Conservation (phyloP, 2,329 filamentous ascomycete genomes). For the Didymella sp. region DNA sequence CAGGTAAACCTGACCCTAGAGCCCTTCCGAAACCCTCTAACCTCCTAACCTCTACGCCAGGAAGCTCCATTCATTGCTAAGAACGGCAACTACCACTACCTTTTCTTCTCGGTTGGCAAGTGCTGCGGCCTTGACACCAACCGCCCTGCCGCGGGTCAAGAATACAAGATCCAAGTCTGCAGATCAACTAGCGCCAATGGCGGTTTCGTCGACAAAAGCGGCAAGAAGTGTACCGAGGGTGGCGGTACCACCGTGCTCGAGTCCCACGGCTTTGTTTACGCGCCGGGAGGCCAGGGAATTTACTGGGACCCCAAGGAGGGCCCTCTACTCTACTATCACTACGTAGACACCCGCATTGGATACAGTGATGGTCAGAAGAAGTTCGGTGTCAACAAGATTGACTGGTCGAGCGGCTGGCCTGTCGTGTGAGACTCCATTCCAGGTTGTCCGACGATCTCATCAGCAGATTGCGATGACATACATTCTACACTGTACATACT, state of each 20-base stretch:
- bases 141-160: slow-evolving; percentile 62
- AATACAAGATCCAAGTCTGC: slow-evolving; percentile 72
- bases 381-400: slow-evolving; percentile 61
- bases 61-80: slow-evolving; percentile 58
- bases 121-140: slow-evolving; percentile 67
- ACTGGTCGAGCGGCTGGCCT: slow-evolving; percentile 61
- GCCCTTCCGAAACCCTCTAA: no score
- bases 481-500: slow-evolving; percentile 10
- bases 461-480: background rate
- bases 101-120: slow-evolving; percentile 67
- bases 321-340: slow-evolving; percentile 68
- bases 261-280: slow-evolving; percentile 67
- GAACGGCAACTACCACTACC: slow-evolving; percentile 65
- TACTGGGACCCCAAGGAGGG: slow-evolving; percentile 59
- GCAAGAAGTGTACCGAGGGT: slow-evolving; percentile 60
- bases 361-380: slow-evolving; percentile 60
- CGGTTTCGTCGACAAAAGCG: slow-evolving; percentile 63
- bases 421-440: slow-evolving; percentile 35
- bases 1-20: no score
- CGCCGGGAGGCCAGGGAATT: slow-evolving; percentile 70
- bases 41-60: background rate
- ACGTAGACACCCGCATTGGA: slow-evolving; percentile 62
- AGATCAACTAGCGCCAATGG: slow-evolving; percentile 61
- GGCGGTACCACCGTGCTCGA: slow-evolving; percentile 69
- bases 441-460: background rate